A percentile compares a stretch with the other conserved stretches of the same genome.
phyloP scores from a whole-genome alignment of 495 filamentous ascomycete species.

The Schizothecium vesticola region DNA sequence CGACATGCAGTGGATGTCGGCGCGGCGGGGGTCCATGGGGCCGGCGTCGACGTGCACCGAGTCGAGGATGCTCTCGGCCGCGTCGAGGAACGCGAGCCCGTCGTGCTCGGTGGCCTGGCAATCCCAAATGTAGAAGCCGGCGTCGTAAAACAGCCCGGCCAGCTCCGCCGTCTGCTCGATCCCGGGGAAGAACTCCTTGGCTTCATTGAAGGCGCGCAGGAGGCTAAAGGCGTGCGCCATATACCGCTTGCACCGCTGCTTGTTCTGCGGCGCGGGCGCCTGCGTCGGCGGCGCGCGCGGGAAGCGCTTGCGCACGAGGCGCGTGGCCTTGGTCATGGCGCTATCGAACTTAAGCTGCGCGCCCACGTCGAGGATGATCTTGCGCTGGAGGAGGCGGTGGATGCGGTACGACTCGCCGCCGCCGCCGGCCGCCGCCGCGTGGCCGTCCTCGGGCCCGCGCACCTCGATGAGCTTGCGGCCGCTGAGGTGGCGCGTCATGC shows the following conservation, averaged over 20 bases:
- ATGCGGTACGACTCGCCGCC: background rate
- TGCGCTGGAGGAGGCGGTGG: conserved; percentile 3
- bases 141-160: conserved; percentile 23
- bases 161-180: conserved; percentile 7
- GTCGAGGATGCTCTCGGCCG: conserved; percentile 14
- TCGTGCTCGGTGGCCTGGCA: conserved; percentile 13
- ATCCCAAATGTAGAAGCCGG: conserved; percentile 22
- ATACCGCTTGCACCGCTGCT: conserved; percentile 11
- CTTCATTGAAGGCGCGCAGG: background rate
- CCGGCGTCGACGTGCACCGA: background rate
- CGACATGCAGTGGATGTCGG: conserved; percentile 19
- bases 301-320: conserved; percentile 3
- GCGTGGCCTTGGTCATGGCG: conserved; percentile 3
- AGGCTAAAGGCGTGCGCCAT: conserved; percentile 16
- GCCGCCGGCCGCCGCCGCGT: no score
- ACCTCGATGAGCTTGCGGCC: conserved; percentile 11
- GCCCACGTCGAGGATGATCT: background rate
- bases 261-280: conserved; percentile 14
- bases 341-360: conserved; percentile 3
- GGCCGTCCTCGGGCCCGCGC: background rate
- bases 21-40: conserved; percentile 7
- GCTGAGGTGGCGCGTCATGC: conserved; percentile 14
- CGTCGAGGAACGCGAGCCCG: conserved; percentile 16
- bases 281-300: conserved; percentile 12
- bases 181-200: background rate